Percentiles rank a stretch among this genome's conserved stretches.
Conservation (phyloP, 257 asterid genomes). For the Voacanga thouarsii region DNA sequence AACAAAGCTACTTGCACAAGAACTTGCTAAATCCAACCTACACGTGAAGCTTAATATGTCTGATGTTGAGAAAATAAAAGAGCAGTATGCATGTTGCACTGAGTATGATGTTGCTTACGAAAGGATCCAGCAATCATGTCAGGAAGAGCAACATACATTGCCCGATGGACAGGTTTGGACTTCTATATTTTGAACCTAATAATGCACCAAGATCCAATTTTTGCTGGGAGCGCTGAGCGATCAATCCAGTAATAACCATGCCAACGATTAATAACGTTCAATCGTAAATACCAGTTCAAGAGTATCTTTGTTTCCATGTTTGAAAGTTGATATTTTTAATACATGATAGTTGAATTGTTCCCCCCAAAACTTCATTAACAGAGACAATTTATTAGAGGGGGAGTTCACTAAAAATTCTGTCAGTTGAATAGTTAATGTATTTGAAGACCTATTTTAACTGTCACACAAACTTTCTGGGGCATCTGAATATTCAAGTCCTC, state of each 20-base stretch:
- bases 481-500: too few species aligned
- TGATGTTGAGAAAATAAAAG: slow-evolving; percentile 80
- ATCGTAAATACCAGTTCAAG: not conserved
- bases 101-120: slow-evolving; percentile 63
- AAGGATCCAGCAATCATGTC: slow-evolving; percentile 48
- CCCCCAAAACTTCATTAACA: not conserved
- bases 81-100: slow-evolving; percentile 75
- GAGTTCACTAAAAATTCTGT: too few species aligned
- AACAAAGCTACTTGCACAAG: slow-evolving; percentile 61
- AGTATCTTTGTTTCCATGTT: not conserved
- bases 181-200: slow-evolving; percentile 16
- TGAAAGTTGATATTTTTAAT: not conserved
- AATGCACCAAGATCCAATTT: not conserved
- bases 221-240: not conserved
- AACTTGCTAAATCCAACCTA: slow-evolving; percentile 71
- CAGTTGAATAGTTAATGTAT: too few species aligned
- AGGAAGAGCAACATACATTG: slow-evolving; percentile 76
- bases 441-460: too few species aligned
- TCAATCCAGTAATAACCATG: not conserved
- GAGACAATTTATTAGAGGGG: not conserved
- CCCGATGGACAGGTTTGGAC: slow-evolving; percentile 91
- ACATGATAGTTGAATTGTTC: not conserved
- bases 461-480: too few species aligned
- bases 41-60: slow-evolving; percentile 49
- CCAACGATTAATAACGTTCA: not conserved